phyloP scores from a whole-genome alignment of 2,329 filamentous ascomycete species.

The Xylariales sp. region DNA sequence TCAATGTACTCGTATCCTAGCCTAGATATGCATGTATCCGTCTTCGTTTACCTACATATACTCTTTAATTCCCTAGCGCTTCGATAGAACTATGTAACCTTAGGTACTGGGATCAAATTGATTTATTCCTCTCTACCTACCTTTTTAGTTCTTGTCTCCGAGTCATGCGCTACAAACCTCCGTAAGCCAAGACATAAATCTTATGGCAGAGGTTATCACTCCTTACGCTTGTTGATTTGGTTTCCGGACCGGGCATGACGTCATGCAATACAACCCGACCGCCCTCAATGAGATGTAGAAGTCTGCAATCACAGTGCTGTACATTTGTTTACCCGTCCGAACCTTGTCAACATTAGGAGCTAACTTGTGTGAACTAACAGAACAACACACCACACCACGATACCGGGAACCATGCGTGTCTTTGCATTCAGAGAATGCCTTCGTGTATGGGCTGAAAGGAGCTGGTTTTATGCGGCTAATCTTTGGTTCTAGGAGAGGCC shows the following conservation, averaged over 20 bases:
- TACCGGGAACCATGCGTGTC: too few species aligned
- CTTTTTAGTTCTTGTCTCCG: too few species aligned
- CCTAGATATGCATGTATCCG: not conserved
- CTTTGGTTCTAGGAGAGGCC: not conserved
- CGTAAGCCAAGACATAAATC: not conserved
- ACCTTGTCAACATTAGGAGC: slow-evolving; percentile 1
- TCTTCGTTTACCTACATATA: slow-evolving; percentile 1
- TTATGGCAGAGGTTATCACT: not conserved
- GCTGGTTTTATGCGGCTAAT: not conserved
- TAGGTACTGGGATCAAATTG: too few species aligned
- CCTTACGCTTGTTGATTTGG: not conserved
- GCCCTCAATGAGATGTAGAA: not conserved
- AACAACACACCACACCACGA: not conserved
- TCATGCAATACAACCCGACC: not conserved
- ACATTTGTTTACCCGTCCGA: not conserved
- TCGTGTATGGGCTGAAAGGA: too few species aligned
- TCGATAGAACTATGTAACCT: not conserved
- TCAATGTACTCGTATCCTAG: too few species aligned
- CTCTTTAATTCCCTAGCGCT: not conserved
- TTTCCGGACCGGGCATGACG: not conserved
- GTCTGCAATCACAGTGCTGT: not conserved
- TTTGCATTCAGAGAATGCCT: not conserved
- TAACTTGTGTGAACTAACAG: slow-evolving; percentile 5
- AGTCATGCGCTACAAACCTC: not conserved
- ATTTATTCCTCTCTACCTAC: too few species aligned